Evolutionary conservation across 2,329 filamentous ascomycete genomes (phyloP).

Genomic region (Zymoseptoria tritici): DNA sequence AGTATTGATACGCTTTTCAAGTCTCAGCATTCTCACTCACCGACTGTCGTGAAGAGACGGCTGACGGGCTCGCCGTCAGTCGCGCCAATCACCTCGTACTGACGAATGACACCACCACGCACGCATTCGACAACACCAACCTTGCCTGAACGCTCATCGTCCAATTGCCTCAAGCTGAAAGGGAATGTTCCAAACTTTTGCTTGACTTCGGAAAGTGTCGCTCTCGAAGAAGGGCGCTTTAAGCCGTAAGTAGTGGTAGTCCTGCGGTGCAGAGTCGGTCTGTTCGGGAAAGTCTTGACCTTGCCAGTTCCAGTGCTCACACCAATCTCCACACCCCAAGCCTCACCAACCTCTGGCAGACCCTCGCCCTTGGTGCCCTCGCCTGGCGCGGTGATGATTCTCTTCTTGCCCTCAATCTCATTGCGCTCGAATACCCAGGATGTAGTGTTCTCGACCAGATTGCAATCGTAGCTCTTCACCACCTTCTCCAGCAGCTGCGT

Average conservation of each 20-base stretch:
- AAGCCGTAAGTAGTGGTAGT: constrained; percentile 86
- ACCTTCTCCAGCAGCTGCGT: constrained; percentile 84
- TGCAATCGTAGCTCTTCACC: constrained; percentile 82
- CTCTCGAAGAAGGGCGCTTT: constrained; percentile 88
- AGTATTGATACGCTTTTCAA: constrained; percentile 5
- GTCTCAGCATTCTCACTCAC: constrained; percentile 50
- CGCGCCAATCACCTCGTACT: constrained; percentile 93
- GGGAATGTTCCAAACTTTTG: constrained; percentile 98
- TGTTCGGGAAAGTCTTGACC: constrained; percentile 83
- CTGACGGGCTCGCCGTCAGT: constrained; percentile 81
- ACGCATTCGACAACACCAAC: constrained; percentile 96
- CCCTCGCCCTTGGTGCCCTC: constrained; percentile 90
- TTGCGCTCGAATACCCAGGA: constrained; percentile 95
- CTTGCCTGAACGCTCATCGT: constrained; percentile 92
- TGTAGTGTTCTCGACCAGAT: constrained; percentile 93
- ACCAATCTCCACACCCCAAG: constrained; percentile 96
- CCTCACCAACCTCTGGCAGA: constrained; percentile 77
- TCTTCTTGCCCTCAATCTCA: constrained; percentile 96
- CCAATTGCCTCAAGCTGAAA: constrained; percentile 93
- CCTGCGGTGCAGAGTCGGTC: constrained; percentile 85
- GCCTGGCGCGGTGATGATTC: constrained; percentile 83
- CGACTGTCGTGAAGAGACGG: constrained; percentile 81
- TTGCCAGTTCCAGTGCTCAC: constrained; percentile 87
- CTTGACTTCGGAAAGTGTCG: constrained; percentile 86
- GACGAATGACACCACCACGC: constrained; percentile 80